phyloP scores from a whole-genome alignment of 2,329 filamentous ascomycete genomes.

The Colletotrichum aenigma region DNA sequence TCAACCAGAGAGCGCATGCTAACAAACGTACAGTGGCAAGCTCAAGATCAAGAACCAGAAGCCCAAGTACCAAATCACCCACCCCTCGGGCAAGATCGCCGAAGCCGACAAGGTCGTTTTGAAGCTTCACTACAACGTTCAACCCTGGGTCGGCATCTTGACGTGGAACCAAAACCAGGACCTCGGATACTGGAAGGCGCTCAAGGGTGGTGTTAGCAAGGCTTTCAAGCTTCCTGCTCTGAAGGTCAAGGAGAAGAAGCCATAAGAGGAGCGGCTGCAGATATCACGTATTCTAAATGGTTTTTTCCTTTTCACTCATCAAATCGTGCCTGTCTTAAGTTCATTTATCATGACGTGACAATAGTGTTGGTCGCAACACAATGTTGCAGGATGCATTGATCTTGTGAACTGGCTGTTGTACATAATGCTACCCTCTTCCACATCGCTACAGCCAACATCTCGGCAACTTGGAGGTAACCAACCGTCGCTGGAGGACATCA shows the following conservation, averaged over 20 bases:
- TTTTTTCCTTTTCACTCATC: neutral
- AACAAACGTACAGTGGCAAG: conserved; percentile 60
- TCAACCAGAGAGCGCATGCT: conserved; percentile 13
- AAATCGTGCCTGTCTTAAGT: neutral
- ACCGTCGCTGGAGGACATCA: neutral
- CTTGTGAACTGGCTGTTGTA: neutral
- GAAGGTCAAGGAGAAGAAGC: conserved; percentile 57
- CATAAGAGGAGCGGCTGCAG: neutral
- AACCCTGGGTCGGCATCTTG: conserved; percentile 92
- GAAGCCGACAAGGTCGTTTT: conserved; percentile 76
- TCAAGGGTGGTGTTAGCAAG: conserved; percentile 69
- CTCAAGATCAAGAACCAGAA: conserved; percentile 82
- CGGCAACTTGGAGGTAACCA: neutral
- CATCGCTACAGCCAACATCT: neutral
- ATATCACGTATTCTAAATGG: neutral
- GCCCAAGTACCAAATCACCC: conserved; percentile 97
- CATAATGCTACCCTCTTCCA: neutral
- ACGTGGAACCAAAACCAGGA: conserved; percentile 74
- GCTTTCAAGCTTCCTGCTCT: conserved; percentile 68
- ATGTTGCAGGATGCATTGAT: neutral
- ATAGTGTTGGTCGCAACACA: neutral
- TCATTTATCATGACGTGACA: neutral
- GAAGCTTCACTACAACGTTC: conserved; percentile 91
- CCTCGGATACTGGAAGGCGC: conserved; percentile 66
- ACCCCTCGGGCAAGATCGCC: conserved; percentile 80